Conservation (phyloP, 108 stramenopile genomes). For the Stephanodiscus minutulus region DNA sequence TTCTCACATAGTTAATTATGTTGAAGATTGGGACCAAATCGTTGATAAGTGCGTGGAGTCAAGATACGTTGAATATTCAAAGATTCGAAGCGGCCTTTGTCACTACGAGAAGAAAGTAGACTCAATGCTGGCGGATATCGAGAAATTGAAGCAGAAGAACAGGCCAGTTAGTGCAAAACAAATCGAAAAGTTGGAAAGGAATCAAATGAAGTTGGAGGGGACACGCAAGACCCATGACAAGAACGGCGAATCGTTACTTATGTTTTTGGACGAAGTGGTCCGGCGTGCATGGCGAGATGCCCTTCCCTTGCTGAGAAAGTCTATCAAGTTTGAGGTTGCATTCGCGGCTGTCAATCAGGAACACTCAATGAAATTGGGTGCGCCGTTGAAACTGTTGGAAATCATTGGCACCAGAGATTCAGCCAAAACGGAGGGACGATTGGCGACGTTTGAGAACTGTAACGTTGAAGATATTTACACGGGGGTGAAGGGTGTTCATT, state of each 20-base stretch:
- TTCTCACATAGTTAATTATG: slow-evolving; percentile 31
- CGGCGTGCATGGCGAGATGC: slow-evolving; percentile 46
- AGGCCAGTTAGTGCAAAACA: slow-evolving; percentile 37
- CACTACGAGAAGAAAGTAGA: slow-evolving; percentile 47
- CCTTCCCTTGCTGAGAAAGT: slow-evolving; percentile 38
- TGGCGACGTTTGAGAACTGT: slow-evolving; percentile 26
- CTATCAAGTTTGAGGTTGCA: slow-evolving; percentile 34
- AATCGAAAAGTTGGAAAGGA: slow-evolving; percentile 46
- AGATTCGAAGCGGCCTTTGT: slow-evolving; percentile 33
- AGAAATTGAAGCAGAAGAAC: slow-evolving; percentile 31
- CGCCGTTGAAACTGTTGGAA: slow-evolving; percentile 19
- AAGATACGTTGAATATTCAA: slow-evolving; percentile 29
- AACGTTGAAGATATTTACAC: slow-evolving; percentile 36
- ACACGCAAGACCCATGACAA: slow-evolving; percentile 43
- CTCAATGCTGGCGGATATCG: slow-evolving; percentile 24
- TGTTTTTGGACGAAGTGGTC: slow-evolving; percentile 43
- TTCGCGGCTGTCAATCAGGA: slow-evolving; percentile 37
- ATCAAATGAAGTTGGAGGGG: slow-evolving; percentile 38
- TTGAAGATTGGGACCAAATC: slow-evolving; percentile 43
- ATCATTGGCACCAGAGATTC: slow-evolving; percentile 17
- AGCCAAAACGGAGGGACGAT: slow-evolving; percentile 18
- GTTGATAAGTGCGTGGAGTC: slow-evolving; percentile 34
- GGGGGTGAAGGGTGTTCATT: slow-evolving; percentile 9
- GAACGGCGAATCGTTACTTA: slow-evolving; percentile 26
- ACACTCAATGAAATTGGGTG: slow-evolving; percentile 11